Evolutionary conservation across 2,329 filamentous ascomycete genomes (phyloP).

Genomic region (Xylariaceae sp.): DNA sequence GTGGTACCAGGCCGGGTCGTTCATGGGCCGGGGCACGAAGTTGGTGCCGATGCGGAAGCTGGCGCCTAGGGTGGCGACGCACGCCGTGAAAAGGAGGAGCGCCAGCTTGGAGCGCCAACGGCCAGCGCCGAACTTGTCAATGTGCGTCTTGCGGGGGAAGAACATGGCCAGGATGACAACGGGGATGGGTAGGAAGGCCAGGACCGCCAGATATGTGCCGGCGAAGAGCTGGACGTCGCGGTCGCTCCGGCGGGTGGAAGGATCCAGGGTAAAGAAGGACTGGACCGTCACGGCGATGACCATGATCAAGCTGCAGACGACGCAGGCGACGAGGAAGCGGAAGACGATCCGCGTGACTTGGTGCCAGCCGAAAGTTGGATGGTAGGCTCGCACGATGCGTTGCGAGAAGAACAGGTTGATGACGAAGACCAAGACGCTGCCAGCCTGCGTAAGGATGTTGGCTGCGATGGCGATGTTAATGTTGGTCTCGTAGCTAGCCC

Average conservation of each 20-base stretch:
- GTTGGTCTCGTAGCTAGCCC: conserved; percentile 40
- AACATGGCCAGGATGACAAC: conserved; percentile 48
- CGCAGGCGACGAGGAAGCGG: conserved; percentile 52
- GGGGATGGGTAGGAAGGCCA: conserved; percentile 49
- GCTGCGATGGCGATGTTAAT: conserved; percentile 51
- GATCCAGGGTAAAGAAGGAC: conserved; percentile 61
- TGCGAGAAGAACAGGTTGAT: conserved; percentile 75
- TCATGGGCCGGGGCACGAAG: conserved; percentile 47
- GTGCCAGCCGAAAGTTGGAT: conserved; percentile 69
- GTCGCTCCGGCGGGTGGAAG: conserved; percentile 44
- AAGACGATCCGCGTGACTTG: conserved; percentile 47
- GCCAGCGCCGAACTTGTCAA: conserved; percentile 64
- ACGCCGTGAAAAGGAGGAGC: conserved; percentile 55
- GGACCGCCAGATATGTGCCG: conserved; percentile 54
- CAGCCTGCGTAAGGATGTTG: conserved; percentile 67
- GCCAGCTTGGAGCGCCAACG: conserved; percentile 62
- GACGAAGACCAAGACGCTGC: conserved; percentile 70
- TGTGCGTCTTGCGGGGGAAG: conserved; percentile 36
- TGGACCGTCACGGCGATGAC: conserved; percentile 62
- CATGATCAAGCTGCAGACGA: conserved; percentile 58
- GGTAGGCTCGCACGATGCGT: conserved; percentile 68
- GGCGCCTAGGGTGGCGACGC: conserved; percentile 64
- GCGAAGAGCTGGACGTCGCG: conserved; percentile 62
- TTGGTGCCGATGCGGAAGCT: conserved; percentile 60
- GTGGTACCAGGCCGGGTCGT: conserved; percentile 64